Conservation (phyloP, 768 basidiomycete species). For the Dacryopinax spathularia region DNA sequence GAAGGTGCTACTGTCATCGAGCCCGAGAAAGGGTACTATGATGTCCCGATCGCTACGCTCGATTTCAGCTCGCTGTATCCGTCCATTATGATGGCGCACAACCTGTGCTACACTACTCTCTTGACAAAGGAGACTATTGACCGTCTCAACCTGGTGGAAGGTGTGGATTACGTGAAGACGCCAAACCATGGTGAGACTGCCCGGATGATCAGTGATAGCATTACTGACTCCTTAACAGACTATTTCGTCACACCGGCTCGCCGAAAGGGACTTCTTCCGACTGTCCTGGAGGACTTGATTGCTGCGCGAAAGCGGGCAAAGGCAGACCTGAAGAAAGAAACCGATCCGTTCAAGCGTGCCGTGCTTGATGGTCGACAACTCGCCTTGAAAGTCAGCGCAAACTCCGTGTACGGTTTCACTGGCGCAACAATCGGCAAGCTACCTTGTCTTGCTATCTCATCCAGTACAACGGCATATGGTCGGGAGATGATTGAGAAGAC, state of each 20-base stretch:
- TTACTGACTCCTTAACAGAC: slow-evolving; percentile 36
- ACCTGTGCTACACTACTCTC: slow-evolving; percentile 95
- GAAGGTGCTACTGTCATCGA: slow-evolving; percentile 99
- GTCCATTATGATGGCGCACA: slow-evolving; percentile 99
- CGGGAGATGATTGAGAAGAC: slow-evolving; percentile 99
- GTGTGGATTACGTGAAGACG: slow-evolving; percentile 83
- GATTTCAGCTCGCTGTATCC: slow-evolving; percentile 98
- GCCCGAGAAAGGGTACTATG: slow-evolving; percentile 89
- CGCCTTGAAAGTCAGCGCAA: slow-evolving; percentile 94
- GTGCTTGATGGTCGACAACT: slow-evolving; percentile 95
- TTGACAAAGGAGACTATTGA: slow-evolving; percentile 68
- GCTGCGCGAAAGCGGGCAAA: slow-evolving; percentile 89
- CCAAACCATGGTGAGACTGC: slow-evolving; percentile 71
- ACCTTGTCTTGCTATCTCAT: slow-evolving; percentile 90
- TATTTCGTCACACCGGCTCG: slow-evolving; percentile 58
- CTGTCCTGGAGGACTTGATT: slow-evolving; percentile 84
- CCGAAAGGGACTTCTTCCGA: slow-evolving; percentile 83
- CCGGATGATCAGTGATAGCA: not conserved
- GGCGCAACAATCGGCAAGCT: slow-evolving; percentile 95
- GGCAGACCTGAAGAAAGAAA: slow-evolving; percentile 90
- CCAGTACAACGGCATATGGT: slow-evolving; percentile 88
- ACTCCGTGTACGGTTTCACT: slow-evolving; percentile 98
- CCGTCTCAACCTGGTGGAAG: slow-evolving; percentile 60
- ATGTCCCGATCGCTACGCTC: slow-evolving; percentile 89
- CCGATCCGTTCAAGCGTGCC: slow-evolving; percentile 90